Evolutionary conservation across 208 protist genomes (phyloP).

Genomic region (Leishmania aethiopica): DNA sequence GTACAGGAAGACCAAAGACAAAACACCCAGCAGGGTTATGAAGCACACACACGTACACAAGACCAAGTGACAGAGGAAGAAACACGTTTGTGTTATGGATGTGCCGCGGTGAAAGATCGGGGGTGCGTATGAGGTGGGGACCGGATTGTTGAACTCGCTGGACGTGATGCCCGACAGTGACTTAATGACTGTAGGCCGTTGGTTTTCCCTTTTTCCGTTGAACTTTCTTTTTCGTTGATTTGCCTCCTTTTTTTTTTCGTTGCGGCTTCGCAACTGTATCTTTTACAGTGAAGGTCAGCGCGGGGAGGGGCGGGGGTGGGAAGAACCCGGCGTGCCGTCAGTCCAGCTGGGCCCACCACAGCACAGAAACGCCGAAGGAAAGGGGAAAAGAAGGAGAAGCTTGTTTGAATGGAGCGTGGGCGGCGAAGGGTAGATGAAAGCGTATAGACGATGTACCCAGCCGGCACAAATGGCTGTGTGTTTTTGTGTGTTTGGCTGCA

Average conservation of each 20-base stretch:
- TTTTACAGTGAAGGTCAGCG: neutral
- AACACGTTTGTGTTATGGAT: neutral
- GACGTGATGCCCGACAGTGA: neutral
- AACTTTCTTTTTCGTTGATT: neutral
- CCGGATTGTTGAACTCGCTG: neutral
- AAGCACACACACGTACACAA: neutral
- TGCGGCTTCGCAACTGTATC: neutral
- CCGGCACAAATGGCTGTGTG: neutral
- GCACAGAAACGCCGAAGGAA: neutral
- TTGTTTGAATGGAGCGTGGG: neutral
- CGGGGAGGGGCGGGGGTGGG: neutral
- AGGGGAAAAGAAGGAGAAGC: neutral
- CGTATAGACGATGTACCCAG: neutral
- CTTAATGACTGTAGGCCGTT: neutral
- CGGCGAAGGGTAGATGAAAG: neutral
- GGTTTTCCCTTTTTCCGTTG: too few species aligned
- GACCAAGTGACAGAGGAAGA: neutral
- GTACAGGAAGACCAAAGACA: neutral
- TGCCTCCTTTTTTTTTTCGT: neutral
- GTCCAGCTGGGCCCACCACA: neutral
- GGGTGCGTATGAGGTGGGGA: neutral
- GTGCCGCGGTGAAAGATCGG: neutral
- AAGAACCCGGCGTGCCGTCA: neutral
- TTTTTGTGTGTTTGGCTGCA: neutral
- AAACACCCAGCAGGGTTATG: neutral